phyloP scores from a whole-genome alignment of 805 yeast species.

The Pichia thaimueangensis region DNA sequence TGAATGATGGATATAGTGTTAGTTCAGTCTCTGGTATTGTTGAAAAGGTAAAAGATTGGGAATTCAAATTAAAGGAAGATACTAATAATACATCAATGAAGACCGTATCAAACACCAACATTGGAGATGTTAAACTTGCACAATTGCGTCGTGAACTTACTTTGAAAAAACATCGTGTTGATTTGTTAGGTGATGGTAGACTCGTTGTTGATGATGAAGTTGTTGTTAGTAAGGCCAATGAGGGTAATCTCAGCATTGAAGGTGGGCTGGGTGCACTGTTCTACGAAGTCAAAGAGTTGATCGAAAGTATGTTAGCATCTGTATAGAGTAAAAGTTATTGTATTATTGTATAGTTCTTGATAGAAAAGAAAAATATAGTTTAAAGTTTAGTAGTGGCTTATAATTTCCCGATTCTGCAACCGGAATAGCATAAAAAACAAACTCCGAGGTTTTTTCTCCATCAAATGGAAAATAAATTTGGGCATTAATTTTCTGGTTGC shows the following conservation, averaged over 20 bases:
- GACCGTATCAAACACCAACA: constrained; percentile 20
- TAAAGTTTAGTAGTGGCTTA: too few species aligned
- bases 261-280: constrained; percentile 56
- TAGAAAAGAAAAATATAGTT: too few species aligned
- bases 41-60: constrained; percentile 14
- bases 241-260: constrained; percentile 80
- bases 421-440: too few species aligned
- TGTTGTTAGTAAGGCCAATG: constrained; percentile 68
- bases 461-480: too few species aligned
- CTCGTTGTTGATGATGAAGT: constrained; percentile 76
- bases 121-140: constrained; percentile 83
- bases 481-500: too few species aligned
- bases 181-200: constrained; percentile 89
- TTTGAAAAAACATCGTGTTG: constrained; percentile 61
- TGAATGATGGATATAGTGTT: constrained; percentile 73
- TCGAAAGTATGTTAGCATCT: constrained; percentile 69
- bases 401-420: too few species aligned
- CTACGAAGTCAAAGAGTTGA: constrained; percentile 67
- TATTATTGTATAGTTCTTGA: too few species aligned
- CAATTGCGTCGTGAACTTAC: constrained; percentile 64
- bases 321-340: constrained; percentile 32
- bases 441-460: too few species aligned
- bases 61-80: constrained; percentile 10
- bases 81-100: constrained; percentile 1
- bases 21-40: constrained; percentile 77